Percentiles rank a stretch among this genome's conserved stretches.
Conservation (phyloP, 2,329 filamentous ascomycete species). For the Beauveria caledonica region DNA sequence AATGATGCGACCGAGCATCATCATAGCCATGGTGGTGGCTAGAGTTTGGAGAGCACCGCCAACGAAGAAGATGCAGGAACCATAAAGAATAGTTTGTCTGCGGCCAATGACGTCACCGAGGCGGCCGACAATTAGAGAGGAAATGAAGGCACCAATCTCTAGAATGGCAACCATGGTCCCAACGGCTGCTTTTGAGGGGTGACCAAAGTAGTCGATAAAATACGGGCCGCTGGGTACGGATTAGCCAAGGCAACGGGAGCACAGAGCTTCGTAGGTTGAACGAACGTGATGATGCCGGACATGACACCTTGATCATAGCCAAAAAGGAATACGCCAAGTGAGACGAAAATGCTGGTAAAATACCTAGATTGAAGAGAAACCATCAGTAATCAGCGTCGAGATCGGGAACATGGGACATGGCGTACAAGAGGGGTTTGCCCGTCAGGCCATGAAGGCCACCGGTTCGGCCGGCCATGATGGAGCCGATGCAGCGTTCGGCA, state of each 20-base stretch:
- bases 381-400: constrained; percentile 13
- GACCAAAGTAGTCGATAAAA: constrained; percentile 87
- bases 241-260: background rate
- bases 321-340: constrained; percentile 79
- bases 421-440: constrained; percentile 86
- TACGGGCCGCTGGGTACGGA: constrained; percentile 58
- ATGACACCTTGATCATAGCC: constrained; percentile 88
- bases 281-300: constrained; percentile 64
- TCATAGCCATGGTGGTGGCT: constrained; percentile 78
- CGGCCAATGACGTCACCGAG: constrained; percentile 89
- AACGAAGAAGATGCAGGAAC: constrained; percentile 76
- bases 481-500: constrained; percentile 62
- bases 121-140: constrained; percentile 76
- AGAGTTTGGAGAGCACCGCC: constrained; percentile 82
- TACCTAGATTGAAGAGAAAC: constrained; percentile 48
- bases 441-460: constrained; percentile 82
- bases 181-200: constrained; percentile 78
- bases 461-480: constrained; percentile 78
- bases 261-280: constrained; percentile 6
- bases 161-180: constrained; percentile 98
- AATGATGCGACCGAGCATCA: constrained; percentile 75
- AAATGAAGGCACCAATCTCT: constrained; percentile 85
- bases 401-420: constrained; percentile 16
- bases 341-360: constrained; percentile 89
- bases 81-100: constrained; percentile 84